Percentiles rank a stretch among this genome's conserved stretches.
Conservation (phyloP, 2,329 filamentous ascomycete genomes). For the Hymenoscyphus linearis region DNA sequence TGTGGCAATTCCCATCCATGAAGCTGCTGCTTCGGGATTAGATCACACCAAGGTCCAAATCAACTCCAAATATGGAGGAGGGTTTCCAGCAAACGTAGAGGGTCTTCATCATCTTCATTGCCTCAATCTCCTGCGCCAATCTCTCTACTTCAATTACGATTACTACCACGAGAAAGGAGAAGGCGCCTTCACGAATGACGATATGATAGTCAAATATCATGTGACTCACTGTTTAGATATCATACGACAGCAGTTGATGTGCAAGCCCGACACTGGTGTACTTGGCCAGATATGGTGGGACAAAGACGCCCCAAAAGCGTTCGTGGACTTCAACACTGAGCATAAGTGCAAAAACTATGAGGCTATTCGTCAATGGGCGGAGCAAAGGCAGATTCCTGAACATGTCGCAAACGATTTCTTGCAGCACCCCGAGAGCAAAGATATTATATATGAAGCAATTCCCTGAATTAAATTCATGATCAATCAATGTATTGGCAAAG, state of each 20-base stretch:
- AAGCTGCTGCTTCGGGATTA: conserved; percentile 40
- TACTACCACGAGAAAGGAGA: conserved; percentile 42
- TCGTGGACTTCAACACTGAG: conserved; percentile 50
- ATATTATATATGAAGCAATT: conserved; percentile 21
- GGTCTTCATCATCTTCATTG: conserved; percentile 47
- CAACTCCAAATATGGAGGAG: conserved; percentile 45
- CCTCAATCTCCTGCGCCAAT: conserved; percentile 48
- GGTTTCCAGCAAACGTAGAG: conserved; percentile 44
- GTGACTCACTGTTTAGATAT: conserved; percentile 52
- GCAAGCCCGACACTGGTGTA: conserved; percentile 46
- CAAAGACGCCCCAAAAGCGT: conserved; percentile 34
- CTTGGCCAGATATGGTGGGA: conserved; percentile 51
- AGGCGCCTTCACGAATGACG: conserved; percentile 45
- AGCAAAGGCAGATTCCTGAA: conserved; percentile 39
- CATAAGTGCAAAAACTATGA: conserved; percentile 51
- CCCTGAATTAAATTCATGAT: conserved; percentile 15
- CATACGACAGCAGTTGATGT: conserved; percentile 51
- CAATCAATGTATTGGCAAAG: background rate
- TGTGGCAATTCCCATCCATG: conserved; percentile 36
- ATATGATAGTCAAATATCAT: conserved; percentile 44
- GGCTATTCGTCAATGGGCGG: conserved; percentile 45
- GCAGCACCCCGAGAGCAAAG: conserved; percentile 20
- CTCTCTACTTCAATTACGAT: conserved; percentile 47
- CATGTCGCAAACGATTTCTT: conserved; percentile 27
- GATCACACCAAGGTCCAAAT: conserved; percentile 45